Evolutionary conservation across 768 basidiomycete species (phyloP).

Genomic region (Leucocoprinus leucothites): DNA sequence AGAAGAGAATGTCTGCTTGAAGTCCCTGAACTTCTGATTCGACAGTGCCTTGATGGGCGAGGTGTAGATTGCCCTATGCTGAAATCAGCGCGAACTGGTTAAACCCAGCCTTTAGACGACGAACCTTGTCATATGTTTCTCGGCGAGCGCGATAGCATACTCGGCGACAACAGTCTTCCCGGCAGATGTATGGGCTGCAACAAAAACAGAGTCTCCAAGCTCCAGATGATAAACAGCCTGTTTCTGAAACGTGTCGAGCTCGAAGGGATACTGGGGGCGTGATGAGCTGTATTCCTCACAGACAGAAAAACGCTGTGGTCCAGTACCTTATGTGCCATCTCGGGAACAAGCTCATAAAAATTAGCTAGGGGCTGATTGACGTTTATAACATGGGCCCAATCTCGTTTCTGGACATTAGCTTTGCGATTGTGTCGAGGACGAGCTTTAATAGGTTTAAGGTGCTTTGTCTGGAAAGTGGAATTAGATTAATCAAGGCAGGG

Average conservation of each 20-base stretch:
- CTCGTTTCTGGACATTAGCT: slow-evolving; percentile 67
- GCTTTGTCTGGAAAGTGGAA: slow-evolving; percentile 40
- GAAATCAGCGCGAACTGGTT: slow-evolving; percentile 11
- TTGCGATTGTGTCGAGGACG: slow-evolving; percentile 38
- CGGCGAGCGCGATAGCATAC: slow-evolving; percentile 95
- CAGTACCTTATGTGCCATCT: slow-evolving; percentile 88
- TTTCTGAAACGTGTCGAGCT: slow-evolving; percentile 97
- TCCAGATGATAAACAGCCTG: slow-evolving; percentile 98
- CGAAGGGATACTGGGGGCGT: slow-evolving; percentile 81
- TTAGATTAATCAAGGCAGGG: neutral
- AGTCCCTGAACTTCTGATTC: slow-evolving; percentile 98
- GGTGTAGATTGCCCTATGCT: slow-evolving; percentile 89
- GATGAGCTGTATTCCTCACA: neutral
- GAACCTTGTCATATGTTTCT: slow-evolving; percentile 98
- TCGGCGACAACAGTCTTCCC: slow-evolving; percentile 99
- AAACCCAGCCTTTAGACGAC: too few species aligned
- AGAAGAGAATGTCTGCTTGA: slow-evolving; percentile 93
- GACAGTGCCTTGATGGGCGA: slow-evolving; percentile 98
- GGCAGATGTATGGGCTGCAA: slow-evolving; percentile 99
- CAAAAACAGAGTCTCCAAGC: slow-evolving; percentile 96
- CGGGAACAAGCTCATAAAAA: slow-evolving; percentile 89
- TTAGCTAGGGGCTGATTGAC: slow-evolving; percentile 87
- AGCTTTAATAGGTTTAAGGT: slow-evolving; percentile 52
- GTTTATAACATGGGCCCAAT: slow-evolving; percentile 98
- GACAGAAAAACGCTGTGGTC: neutral